These are phyloP conservation scores for Oryza officinalis DNA, from an alignment of 176 grass and related monocot genomes.

Conservation along the genomic window DNA sequence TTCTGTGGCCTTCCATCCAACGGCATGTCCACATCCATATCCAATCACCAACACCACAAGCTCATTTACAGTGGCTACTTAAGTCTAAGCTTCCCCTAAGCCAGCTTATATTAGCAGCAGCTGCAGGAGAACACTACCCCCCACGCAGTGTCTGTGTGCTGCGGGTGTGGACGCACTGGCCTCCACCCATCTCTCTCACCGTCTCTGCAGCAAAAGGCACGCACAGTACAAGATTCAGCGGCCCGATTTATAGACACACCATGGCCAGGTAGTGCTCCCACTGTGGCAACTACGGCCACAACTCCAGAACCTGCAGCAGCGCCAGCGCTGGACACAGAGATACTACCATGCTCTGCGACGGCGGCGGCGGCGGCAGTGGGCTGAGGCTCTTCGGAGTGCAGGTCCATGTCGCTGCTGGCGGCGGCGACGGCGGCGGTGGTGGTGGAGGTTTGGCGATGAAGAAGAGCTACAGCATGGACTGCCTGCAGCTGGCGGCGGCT, in stretches of 20 bases:
- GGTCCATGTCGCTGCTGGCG: conserved; percentile 46
- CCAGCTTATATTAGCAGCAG: neutral
- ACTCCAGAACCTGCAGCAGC: conserved; percentile 55
- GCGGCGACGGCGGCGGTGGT: neutral
- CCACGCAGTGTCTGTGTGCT: neutral
- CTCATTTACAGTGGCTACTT: conserved; percentile 43
- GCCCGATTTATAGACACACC: conserved; percentile 50
- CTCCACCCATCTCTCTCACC: conserved; percentile 51
- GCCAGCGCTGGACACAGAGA: conserved; percentile 32
- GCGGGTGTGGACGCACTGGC: conserved; percentile 40
- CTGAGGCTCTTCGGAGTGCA: conserved; percentile 90
- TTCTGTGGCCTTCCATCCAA: conserved; percentile 22
- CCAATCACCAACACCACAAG: neutral
- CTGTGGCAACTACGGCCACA: conserved; percentile 70
- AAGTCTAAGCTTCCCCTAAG: conserved; percentile 21
- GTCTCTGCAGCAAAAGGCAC: conserved; percentile 36
- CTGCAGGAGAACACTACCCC: neutral
- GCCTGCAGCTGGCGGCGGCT: conserved; percentile 48
- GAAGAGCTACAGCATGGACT: conserved; percentile 78
- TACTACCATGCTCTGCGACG: conserved; percentile 30
- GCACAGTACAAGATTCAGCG: conserved; percentile 17
- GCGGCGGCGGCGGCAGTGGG: neutral
- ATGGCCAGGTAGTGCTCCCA: conserved; percentile 79
- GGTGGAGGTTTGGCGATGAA: conserved; percentile 47
- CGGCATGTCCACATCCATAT: conserved; percentile 31